Evolutionary conservation across 2,329 filamentous ascomycete genomes (phyloP), one percentile per base, ranked within the genome.

Genomic region (Remersonia thermophila): DNA sequence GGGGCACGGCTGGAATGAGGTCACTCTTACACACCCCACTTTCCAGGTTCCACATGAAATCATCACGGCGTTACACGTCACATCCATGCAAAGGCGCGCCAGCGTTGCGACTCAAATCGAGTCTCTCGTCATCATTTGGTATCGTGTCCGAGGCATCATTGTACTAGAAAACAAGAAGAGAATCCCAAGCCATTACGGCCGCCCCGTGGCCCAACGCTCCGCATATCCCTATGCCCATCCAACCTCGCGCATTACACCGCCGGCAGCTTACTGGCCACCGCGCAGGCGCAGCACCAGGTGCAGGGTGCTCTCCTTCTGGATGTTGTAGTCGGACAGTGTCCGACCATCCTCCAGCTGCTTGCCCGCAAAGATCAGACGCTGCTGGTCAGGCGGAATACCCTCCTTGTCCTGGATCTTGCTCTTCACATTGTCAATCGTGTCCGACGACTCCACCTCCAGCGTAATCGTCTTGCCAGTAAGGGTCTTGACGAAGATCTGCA

Each of bases 381-480:
- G 91, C 69, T 96, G 91, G 73, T 96, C 91, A 32, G 91, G 89
- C 61, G 91, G 91, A 53, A 98, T 98, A 55, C 91, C 89, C 75
- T 98, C 91, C 83, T 96, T 98, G 80, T 96, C 91, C 85, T 80
- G 71, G 56, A 77, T 77, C 79, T 98, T 96, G 73, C 83, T 85
- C 81, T 96, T 96, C 73, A 98, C 91, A 81, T 96, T 96, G 80
- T 96, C 91, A 69, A 98, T 96, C 62, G 89, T 96, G 71, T 98
- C 91, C 61, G 81, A 89, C 58, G 86, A 94, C 81, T 96, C 91
- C 71, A 96, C 91, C 86, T 98, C 91, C 59, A 98, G 87, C 82
- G 91, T 96, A 82, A 96, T 96, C 64, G 91, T 96, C 83, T 96
- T 96, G 62, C 91, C 91, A 83, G 91, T 96, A 58, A 96, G 76